A percentile compares a stretch with the other conserved stretches of the same genome.
These are phyloP conservation scores for Aspergillus tubingensis DNA, from an alignment of 2,329 filamentous ascomycete genomes.

Conservation along the genomic window DNA sequence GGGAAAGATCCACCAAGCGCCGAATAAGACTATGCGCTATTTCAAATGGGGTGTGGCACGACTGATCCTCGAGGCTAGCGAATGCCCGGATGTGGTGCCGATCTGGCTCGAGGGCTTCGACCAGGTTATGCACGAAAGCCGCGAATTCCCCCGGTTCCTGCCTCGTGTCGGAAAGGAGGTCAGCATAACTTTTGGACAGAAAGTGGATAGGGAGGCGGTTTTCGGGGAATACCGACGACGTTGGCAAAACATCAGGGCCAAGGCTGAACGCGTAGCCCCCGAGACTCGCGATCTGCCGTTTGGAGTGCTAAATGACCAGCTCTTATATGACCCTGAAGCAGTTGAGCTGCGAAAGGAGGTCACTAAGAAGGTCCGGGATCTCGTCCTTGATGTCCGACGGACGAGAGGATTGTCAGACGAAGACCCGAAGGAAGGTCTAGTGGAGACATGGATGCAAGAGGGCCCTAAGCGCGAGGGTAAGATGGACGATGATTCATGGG, in stretches of 20 bases:
- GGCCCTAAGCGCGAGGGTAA: slow-evolving; percentile 56
- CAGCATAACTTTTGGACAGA: slow-evolving; percentile 60
- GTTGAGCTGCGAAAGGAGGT: slow-evolving; percentile 76
- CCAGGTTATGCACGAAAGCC: slow-evolving; percentile 81
- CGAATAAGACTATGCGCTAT: slow-evolving; percentile 78
- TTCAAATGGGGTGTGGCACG: slow-evolving; percentile 98
- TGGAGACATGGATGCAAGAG: slow-evolving; percentile 75
- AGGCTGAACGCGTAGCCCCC: slow-evolving; percentile 50
- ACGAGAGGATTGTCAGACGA: slow-evolving; percentile 75
- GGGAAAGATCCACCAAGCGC: slow-evolving; percentile 87
- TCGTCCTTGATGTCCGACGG: slow-evolving; percentile 76
- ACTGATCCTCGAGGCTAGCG: slow-evolving; percentile 84
- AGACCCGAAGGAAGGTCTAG: slow-evolving; percentile 72
- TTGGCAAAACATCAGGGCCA: slow-evolving; percentile 69
- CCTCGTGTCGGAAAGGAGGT: slow-evolving; percentile 73
- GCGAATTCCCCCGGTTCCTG: slow-evolving; percentile 75
- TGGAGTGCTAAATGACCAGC: slow-evolving; percentile 64
- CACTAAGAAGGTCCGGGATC: slow-evolving; percentile 72
- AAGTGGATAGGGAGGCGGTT: slow-evolving; percentile 68
- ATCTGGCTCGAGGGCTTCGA: slow-evolving; percentile 95
- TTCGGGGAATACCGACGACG: slow-evolving; percentile 75
- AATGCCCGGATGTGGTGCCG: slow-evolving; percentile 83
- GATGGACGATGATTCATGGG: slow-evolving; percentile 63
- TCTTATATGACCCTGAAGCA: slow-evolving; percentile 73
- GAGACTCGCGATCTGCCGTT: slow-evolving; percentile 36